Evolutionary conservation across 805 yeast species (phyloP).

Genomic region (Ogataea sp.): DNA sequence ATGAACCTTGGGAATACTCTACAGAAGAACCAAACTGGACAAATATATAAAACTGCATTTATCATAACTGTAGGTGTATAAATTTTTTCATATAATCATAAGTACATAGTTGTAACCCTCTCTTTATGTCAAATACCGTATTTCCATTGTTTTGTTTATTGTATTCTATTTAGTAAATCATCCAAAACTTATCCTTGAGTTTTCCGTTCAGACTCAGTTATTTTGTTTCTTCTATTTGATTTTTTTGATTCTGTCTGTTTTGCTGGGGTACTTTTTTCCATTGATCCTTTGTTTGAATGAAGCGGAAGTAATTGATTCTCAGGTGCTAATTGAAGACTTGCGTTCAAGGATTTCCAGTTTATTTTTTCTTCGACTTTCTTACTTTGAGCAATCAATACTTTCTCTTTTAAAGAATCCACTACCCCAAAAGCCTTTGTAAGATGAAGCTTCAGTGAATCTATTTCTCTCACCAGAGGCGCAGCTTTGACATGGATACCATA

Average conservation of each 20-base stretch:
- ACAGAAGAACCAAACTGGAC: conserved; percentile 44
- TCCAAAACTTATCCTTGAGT: no score
- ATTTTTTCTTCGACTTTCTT: conserved; percentile 6
- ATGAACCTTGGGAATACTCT: conserved; percentile 26
- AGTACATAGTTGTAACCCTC: neutral
- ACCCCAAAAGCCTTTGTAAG: conserved; percentile 9
- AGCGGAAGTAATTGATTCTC: no score
- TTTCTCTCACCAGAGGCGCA: conserved; percentile 9
- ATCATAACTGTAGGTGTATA: no score
- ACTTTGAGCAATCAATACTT: conserved; percentile 4
- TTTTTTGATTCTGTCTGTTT: no score
- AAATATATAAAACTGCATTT: conserved; percentile 8
- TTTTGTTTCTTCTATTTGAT: no score
- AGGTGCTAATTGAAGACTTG: no score
- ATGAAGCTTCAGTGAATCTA: conserved; percentile 7
- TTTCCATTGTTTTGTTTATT: no score
- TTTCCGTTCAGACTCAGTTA: no score
- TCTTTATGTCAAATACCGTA: no score
- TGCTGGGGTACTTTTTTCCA: no score
- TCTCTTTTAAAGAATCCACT: conserved; percentile 8
- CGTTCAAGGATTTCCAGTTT: conserved; percentile 9
- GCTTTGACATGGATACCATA: conserved; percentile 11
- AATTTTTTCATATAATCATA: neutral
- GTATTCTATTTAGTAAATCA: no score
- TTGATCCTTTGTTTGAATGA: no score